Conservation (phyloP, 441 rosid genomes). For the Populus trichocarpa region DNA sequence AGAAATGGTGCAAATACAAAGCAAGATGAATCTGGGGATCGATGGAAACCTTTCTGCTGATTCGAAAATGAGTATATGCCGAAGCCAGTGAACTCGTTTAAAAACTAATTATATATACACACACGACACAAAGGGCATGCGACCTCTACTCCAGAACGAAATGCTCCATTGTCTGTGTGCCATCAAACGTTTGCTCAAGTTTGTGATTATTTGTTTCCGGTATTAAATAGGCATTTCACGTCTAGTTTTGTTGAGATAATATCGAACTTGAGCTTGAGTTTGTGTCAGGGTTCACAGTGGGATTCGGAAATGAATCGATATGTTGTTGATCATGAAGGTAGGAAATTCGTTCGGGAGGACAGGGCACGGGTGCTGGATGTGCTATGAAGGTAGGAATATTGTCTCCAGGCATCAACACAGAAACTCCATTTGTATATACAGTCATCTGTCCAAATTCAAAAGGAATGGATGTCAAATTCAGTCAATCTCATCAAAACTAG, state of each 20-base stretch:
- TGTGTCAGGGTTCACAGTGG: constrained; percentile 13
- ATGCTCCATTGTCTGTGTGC: background rate
- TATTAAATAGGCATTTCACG: background rate
- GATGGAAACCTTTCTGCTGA: constrained; percentile 9
- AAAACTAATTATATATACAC: constrained; percentile 22
- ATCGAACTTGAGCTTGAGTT: constrained; percentile 26
- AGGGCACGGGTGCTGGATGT: constrained; percentile 58
- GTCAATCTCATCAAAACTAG: background rate
- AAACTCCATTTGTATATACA: constrained; percentile 70
- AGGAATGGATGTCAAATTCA: background rate
- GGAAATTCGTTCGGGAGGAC: constrained; percentile 33
- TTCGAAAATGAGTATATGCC: background rate
- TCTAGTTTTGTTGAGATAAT: constrained; percentile 33
- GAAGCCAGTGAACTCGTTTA: constrained; percentile 18
- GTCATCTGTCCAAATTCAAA: constrained; percentile 55
- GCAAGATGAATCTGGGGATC: constrained; percentile 8
- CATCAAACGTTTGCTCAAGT: background rate
- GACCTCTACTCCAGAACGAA: constrained; percentile 7
- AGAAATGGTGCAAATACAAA: background rate
- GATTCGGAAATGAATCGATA: constrained; percentile 21
- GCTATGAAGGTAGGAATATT: constrained; percentile 84
- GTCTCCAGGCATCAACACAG: constrained; percentile 97
- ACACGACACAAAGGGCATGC: constrained; percentile 7
- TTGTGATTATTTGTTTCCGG: background rate
- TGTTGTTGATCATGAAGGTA: constrained; percentile 39